Percentiles rank a stretch among this genome's conserved stretches.
phyloP scores from a whole-genome alignment of 345 rosid species.

The Euphorbia lathyris region DNA sequence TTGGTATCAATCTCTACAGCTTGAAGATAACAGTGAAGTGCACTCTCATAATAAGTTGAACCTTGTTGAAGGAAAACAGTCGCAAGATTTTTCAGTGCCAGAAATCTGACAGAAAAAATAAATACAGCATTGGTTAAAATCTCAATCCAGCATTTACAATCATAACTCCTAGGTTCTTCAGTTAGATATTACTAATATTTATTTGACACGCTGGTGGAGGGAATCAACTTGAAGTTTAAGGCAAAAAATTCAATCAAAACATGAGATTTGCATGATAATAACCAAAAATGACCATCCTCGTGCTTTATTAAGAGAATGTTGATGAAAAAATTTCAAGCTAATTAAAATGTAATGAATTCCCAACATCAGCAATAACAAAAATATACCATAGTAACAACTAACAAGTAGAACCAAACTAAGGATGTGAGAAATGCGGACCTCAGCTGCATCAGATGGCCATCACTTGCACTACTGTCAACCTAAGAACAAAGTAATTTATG shows the following conservation, averaged over 20 bases:
- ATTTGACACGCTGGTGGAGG: background rate
- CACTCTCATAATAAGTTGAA: conserved; percentile 70
- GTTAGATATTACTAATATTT: background rate
- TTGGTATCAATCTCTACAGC: conserved; percentile 95
- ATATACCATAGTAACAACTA: no score
- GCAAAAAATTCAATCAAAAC: background rate
- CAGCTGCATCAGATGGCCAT: conserved; percentile 80
- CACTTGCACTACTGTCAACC: conserved; percentile 64
- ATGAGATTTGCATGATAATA: background rate
- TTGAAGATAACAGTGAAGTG: conserved; percentile 89
- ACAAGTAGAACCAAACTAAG: no score
- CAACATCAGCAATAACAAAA: no score
- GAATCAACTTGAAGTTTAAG: background rate
- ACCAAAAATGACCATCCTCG: background rate
- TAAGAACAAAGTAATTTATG: conserved; percentile 23
- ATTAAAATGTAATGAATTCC: no score
- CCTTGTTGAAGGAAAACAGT: conserved; percentile 90
- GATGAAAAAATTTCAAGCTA: no score
- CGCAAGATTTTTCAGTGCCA: conserved; percentile 92
- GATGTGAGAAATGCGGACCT: no score
- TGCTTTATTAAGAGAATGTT: background rate
- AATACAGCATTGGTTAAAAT: background rate
- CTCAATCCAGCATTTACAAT: background rate
- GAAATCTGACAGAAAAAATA: conserved; percentile 55
- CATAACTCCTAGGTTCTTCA: background rate